Base-by-base conservation (phyloP, 1,284 basidiomycete species). In the Laetiporus sulphureus region DNA sequence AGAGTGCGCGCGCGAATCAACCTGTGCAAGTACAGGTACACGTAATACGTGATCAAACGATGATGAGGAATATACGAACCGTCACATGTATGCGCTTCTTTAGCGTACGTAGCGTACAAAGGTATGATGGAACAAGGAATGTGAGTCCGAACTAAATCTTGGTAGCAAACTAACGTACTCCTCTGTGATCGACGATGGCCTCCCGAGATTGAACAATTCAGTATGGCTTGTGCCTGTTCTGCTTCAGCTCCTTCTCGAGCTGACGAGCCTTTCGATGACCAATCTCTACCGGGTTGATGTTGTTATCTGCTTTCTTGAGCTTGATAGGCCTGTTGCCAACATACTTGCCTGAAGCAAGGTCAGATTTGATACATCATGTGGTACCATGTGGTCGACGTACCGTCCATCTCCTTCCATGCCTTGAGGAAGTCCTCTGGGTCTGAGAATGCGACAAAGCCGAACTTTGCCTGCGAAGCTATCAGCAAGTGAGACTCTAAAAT, bases 341-440 rank as follows among this genome's bases (percentile, higher is more conserved):
- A 63, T 97, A 97, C 70, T 97, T 96, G 51, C 92, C 92, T 94
- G 51, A 16, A 47, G 39, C 18, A 44, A 42, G 29, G 36, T 22
- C 31, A 10, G 18, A 19, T n/a, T 20, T 40, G 25, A 38, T 6
- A 37, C n/a, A 29, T 15, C 31, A 36, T 20, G 25, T 5, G 20
- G 3, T 3, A 15, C 8, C 16, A 25, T 8, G 18, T 8, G 16
- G 16, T 40, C 21, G 12, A 59, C 84, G 41, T 55, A 87, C 94
- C 95, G 63, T 99, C 91, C 92, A 98, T 98, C 64, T 99, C 92
- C 61, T 99, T 99, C 96, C 96, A 99, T 5, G 96, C 96, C 55
- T 81, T 92, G 45, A 99, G 64, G 62, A 98, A 99, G 62, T 99
- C 96, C 66, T 99, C 95, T 0, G 96, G 96, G 57, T 99, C 96